These are phyloP conservation scores for Fusarium sp. DNA, from an alignment of 2,329 filamentous ascomycete genomes.

Conservation along the genomic window DNA sequence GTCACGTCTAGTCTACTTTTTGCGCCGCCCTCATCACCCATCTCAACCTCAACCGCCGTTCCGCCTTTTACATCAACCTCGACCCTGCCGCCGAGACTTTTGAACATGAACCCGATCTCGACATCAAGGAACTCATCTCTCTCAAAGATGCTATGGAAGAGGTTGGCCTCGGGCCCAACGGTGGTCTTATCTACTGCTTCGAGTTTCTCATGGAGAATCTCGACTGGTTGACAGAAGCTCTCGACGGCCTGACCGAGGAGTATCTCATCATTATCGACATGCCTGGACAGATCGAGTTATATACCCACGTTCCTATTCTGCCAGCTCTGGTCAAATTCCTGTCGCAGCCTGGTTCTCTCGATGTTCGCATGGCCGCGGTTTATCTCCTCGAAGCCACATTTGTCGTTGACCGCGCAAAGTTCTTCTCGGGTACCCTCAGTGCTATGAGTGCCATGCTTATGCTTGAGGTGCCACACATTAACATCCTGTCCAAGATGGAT, in stretches of 20 bases:
- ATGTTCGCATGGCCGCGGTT: conserved; percentile 91
- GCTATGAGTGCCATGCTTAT: conserved; percentile 99
- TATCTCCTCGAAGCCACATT: conserved; percentile 97
- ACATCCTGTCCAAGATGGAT: conserved; percentile 98
- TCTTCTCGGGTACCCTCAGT: conserved; percentile 93
- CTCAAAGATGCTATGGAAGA: conserved; percentile 98
- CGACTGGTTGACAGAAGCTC: conserved; percentile 87
- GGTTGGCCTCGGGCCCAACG: conserved; percentile 89
- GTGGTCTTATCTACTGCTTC: conserved; percentile 95
- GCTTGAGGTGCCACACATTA: conserved; percentile 96
- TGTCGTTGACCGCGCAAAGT: conserved; percentile 94
- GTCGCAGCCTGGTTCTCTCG: conserved; percentile 80
- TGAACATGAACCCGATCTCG: conserved; percentile 89
- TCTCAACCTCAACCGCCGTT: conserved; percentile 89
- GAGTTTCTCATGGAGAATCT: conserved; percentile 95
- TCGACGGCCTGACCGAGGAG: conserved; percentile 89
- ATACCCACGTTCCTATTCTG: conserved; percentile 94
- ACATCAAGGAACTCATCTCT: conserved; percentile 94
- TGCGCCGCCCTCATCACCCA: conserved; percentile 94
- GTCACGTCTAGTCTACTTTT: conserved; percentile 79
- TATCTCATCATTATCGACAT: conserved; percentile 99
- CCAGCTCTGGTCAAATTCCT: conserved; percentile 86
- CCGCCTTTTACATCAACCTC: conserved; percentile 97
- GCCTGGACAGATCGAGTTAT: conserved; percentile 98
- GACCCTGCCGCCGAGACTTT: conserved; percentile 96